Evolutionary conservation across 495 filamentous ascomycete genomes (phyloP).

Genomic region (Neurospora cerealis): DNA sequence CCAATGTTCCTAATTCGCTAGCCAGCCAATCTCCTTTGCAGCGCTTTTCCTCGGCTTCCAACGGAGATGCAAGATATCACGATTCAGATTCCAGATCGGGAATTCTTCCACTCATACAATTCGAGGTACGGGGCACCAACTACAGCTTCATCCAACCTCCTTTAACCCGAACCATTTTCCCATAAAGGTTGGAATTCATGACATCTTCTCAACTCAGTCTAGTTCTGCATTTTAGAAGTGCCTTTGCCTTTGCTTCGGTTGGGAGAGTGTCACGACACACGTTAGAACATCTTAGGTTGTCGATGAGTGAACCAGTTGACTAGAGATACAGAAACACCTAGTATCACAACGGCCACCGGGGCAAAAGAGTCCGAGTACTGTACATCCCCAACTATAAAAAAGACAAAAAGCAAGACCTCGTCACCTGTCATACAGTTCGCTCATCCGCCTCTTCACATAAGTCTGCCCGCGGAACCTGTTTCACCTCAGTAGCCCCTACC

Average conservation of each 20-base stretch:
- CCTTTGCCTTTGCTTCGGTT: not conserved
- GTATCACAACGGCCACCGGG: not conserved
- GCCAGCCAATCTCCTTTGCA: not conserved
- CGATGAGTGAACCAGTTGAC: not conserved
- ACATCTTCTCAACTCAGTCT: not conserved
- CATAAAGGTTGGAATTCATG: not conserved
- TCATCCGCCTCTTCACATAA: not conserved
- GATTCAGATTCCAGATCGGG: not conserved
- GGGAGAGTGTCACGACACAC: not conserved
- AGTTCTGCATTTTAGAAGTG: not conserved
- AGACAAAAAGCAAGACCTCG: not conserved
- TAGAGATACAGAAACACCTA: not conserved
- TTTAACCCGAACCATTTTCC: not conserved
- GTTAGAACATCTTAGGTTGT: not conserved
- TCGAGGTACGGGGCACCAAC: not conserved
- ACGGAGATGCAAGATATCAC: not conserved
- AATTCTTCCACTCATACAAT: not conserved
- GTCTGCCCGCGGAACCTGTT: not conserved
- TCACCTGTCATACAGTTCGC: not conserved
- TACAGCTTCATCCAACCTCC: not conserved
- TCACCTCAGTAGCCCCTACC: not conserved
- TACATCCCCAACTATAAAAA: not conserved
- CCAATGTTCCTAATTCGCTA: not conserved
- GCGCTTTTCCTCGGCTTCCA: not conserved
- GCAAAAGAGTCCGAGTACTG: not conserved